A percentile compares a stretch with the other conserved stretches of the same genome.
Evolutionary conservation across 2,329 filamentous ascomycete species (phyloP).

Genomic region (Bipolaris bicolor): DNA sequence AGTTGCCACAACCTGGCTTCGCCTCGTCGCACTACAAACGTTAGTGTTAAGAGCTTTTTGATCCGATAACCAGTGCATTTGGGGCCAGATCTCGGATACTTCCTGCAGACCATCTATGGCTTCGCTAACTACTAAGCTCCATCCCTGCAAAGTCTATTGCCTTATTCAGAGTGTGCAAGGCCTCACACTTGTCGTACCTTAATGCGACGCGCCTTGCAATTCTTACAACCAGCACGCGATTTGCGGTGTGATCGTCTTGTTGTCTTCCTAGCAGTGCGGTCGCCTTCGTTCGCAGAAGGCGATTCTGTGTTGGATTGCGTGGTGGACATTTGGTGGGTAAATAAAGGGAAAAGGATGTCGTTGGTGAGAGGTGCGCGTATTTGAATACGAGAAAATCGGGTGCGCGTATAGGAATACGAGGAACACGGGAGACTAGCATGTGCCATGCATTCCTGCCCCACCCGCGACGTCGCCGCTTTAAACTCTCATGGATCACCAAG

Average conservation of each 20-base stretch:
- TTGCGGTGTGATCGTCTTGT: conserved; percentile 29
- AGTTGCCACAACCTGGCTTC: conserved; percentile 35
- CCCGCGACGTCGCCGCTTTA: neutral
- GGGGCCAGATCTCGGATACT: neutral
- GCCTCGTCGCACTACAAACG: conserved; percentile 35
- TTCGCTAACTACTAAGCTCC: neutral
- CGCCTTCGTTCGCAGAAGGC: neutral
- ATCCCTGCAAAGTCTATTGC: neutral
- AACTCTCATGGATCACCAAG: too few species aligned
- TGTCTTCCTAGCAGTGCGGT: neutral
- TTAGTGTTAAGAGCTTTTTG: neutral
- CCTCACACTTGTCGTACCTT: conserved; percentile 26
- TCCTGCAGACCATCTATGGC: neutral
- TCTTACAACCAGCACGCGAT: conserved; percentile 36
- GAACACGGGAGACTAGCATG: neutral
- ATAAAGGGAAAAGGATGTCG: neutral
- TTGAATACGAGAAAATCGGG: neutral
- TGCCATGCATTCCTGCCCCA: neutral
- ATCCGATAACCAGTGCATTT: neutral
- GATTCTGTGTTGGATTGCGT: neutral
- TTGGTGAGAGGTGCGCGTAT: neutral
- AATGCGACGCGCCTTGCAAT: conserved; percentile 37
- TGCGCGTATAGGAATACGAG: neutral
- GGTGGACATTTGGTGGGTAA: neutral
- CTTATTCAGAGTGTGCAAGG: neutral